Conservation (phyloP, 2,329 filamentous ascomycete genomes). For the Clonostachys byssicola region DNA sequence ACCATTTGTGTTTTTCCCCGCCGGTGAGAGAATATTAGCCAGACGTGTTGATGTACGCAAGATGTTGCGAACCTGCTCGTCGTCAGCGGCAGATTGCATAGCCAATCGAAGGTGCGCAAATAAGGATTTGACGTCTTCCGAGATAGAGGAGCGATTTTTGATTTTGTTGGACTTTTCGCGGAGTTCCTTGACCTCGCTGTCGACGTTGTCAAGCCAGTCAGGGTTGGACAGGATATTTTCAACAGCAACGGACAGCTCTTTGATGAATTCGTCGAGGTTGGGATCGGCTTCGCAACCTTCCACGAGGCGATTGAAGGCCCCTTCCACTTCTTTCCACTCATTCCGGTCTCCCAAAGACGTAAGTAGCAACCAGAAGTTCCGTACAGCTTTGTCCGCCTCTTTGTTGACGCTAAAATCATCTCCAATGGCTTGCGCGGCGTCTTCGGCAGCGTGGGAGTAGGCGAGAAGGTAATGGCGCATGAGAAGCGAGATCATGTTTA, state of each 20-base stretch:
- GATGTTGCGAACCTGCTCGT: slow-evolving; percentile 68
- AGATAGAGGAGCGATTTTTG: slow-evolving; percentile 62
- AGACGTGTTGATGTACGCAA: slow-evolving; percentile 64
- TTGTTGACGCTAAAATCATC: slow-evolving; percentile 70
- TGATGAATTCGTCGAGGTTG: slow-evolving; percentile 75
- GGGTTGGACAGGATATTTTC: slow-evolving; percentile 84
- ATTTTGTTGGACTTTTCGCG: slow-evolving; percentile 57
- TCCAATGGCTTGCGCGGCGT: slow-evolving; percentile 61
- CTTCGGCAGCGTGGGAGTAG: slow-evolving; percentile 70
- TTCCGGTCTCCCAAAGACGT: slow-evolving; percentile 72
- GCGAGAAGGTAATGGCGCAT: slow-evolving; percentile 73
- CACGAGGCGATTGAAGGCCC: slow-evolving; percentile 65
- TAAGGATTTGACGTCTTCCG: slow-evolving; percentile 69
- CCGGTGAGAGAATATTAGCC: slow-evolving; percentile 64
- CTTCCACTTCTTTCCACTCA: slow-evolving; percentile 73
- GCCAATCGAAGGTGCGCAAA: slow-evolving; percentile 66
- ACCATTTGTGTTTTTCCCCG: slow-evolving; percentile 58
- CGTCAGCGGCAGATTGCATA: slow-evolving; percentile 63
- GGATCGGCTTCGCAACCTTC: slow-evolving; percentile 73
- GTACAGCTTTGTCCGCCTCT: slow-evolving; percentile 70
- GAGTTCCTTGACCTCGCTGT: slow-evolving; percentile 47
- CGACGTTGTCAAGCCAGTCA: slow-evolving; percentile 74
- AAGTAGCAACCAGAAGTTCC: slow-evolving; percentile 77
- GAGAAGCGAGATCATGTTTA: slow-evolving; percentile 71
- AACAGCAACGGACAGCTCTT: slow-evolving; percentile 67